Percentiles rank a stretch among this genome's conserved stretches.
These are phyloP conservation scores for Plantago lanceolata DNA, from an alignment of 305 asterid genomes.

Conservation along the genomic window DNA sequence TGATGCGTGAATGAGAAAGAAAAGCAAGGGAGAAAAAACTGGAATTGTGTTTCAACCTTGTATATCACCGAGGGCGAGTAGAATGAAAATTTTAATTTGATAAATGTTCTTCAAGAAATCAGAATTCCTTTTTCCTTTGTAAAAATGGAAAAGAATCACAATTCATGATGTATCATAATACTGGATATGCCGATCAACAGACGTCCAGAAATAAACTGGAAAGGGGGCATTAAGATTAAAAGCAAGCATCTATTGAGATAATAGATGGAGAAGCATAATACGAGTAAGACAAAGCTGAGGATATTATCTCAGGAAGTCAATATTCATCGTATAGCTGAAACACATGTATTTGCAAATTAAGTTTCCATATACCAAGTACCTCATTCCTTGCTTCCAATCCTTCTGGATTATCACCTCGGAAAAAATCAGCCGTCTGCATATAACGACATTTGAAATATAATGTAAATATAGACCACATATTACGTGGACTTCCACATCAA, in stretches of 20 bases:
- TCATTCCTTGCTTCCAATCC: constrained; percentile 98
- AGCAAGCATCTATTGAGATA: constrained; percentile 16
- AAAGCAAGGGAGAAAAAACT: background rate
- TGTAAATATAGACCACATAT: constrained; percentile 19
- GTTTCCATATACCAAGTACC: constrained; percentile 42
- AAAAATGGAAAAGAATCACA: too few species aligned
- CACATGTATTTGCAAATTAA: constrained; percentile 3
- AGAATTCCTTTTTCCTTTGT: background rate
- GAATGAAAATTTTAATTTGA: background rate
- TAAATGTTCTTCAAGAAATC: background rate
- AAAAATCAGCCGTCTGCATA: constrained; percentile 87
- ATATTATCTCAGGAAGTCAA: constrained; percentile 18
- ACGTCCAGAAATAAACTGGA: background rate
- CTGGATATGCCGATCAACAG: background rate
- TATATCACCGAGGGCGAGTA: background rate
- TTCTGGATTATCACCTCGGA: constrained; percentile 94
- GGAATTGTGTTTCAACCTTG: background rate
- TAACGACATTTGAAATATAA: constrained; percentile 26
- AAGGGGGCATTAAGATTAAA: background rate
- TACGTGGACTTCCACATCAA: constrained; percentile 21
- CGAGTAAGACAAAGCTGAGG: constrained; percentile 12
- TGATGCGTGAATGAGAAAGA: background rate
- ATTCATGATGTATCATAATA: too few species aligned
- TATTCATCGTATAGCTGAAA: background rate
- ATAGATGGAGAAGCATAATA: background rate